Base-by-base conservation (phyloP, 306 rosid species). In the Lupinus albus region DNA sequence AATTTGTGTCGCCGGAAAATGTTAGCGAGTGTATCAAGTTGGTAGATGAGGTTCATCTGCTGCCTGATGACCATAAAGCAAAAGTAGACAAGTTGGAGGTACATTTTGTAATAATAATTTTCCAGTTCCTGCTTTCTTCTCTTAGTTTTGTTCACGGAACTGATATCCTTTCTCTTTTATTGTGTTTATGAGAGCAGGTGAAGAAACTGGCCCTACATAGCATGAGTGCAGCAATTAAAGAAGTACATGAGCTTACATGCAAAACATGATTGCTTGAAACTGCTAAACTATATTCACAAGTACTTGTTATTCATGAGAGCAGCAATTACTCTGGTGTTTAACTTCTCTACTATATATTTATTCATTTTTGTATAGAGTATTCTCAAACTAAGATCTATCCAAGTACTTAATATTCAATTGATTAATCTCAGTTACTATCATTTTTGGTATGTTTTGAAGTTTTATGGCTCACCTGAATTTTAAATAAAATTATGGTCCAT, bases 1-100 rank as follows among this genome's bases (percentile, higher is more conserved):
- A 93, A 62, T 93, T 93, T 71, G 74, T 93, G 62, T 93, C 99
- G 14, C 99, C 99, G 0, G 99, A 93, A 77, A 88, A 87, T 64
- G 92, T 88, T 38, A 68, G 77, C 0, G 76, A 93, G 83, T 79
- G 95, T 77, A 79, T 86, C 76, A 87, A 79, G 77, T 78, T 90
- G 78, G 67, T 79, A 20, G 92, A 93, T 20, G 96, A 86, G 80
- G 80, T 82, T 16, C 87, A 84, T 13, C 80, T 79, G 21, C 89
- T 88, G 74, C 99, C 96, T 3, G 81, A 78, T 45, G 81, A 72
- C 62, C 94, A 88, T 68, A 79, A 72, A 76, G 92, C 92, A 30
- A 88, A 83, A 93, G 81, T 80, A 52, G 91, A 88, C 78, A 86
- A 81, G 78, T 79, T 85, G 64, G 94, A 93, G 97, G 99, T 93